Evolutionary conservation across 352 stramenopile genomes (phyloP).

Genomic region (Phytopythium kandeliae): DNA sequence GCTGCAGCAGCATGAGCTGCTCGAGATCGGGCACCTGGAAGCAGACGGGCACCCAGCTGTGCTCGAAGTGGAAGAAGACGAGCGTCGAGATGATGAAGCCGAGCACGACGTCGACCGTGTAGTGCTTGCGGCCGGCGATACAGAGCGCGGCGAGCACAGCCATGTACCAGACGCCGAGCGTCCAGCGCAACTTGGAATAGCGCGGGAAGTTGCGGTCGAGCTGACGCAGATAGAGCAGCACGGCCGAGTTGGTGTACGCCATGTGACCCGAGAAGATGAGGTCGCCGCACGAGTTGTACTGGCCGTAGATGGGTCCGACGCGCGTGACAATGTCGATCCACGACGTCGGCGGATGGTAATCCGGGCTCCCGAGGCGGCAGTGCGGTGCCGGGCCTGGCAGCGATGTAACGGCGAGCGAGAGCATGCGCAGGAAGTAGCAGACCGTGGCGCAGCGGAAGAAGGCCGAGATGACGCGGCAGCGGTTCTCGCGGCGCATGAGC

Average conservation of each 20-base stretch:
- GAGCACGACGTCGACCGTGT: constrained; percentile 75
- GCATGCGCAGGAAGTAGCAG: constrained; percentile 63
- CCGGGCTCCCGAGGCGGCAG: constrained; percentile 36
- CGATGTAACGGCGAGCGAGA: constrained; percentile 63
- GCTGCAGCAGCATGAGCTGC: constrained; percentile 18
- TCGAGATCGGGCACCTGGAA: constrained; percentile 28
- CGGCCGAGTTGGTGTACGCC: constrained; percentile 60
- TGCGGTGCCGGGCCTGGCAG: constrained; percentile 65
- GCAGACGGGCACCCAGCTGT: constrained; percentile 58
- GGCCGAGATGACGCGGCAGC: constrained; percentile 36
- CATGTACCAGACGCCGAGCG: constrained; percentile 47
- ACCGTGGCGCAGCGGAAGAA: constrained; percentile 72
- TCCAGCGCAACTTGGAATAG: constrained; percentile 46
- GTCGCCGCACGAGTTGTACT: constrained; percentile 74
- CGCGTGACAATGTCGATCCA: constrained; percentile 75
- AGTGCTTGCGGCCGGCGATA: constrained; percentile 67
- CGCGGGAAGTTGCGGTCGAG: constrained; percentile 48
- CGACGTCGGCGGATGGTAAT: constrained; percentile 53
- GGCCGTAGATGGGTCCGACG: constrained; percentile 65
- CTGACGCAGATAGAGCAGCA: constrained; percentile 61
- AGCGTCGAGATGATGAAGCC: constrained; percentile 56
- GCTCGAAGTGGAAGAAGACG: constrained; percentile 78
- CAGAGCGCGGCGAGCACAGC: constrained; percentile 42
- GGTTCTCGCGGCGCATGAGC: constrained; percentile 45
- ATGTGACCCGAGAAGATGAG: constrained; percentile 78